Percentiles rank a stretch among this genome's conserved stretches.
Conservation (phyloP, 2,329 filamentous ascomycete species). For the Hypoxylon sp. region DNA sequence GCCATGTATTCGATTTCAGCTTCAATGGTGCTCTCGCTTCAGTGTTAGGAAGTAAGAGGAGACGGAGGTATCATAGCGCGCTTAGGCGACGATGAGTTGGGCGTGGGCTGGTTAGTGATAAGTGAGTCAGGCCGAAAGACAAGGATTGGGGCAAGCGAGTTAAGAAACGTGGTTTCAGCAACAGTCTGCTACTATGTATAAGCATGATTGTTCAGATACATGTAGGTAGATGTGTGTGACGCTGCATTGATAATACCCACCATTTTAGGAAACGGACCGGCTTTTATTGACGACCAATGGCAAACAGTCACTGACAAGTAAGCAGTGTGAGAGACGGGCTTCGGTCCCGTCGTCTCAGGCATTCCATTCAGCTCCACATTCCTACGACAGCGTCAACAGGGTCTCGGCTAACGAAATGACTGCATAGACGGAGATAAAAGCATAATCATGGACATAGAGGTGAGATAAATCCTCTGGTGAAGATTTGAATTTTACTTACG, state of each 20-base stretch:
- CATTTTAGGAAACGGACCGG: slow-evolving; percentile 5
- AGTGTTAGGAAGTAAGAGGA: neutral
- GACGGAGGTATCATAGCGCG: neutral
- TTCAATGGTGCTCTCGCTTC: neutral
- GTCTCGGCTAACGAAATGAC: too few relatives aligned
- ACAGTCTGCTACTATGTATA: slow-evolving; percentile 8
- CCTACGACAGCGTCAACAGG: too few relatives aligned
- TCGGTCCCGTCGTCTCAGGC: too few relatives aligned
- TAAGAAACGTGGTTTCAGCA: slow-evolving; percentile 4
- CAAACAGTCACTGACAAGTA: too few relatives aligned
- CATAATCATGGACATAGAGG: too few relatives aligned
- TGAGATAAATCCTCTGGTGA: too few relatives aligned
- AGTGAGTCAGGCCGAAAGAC: slow-evolving; percentile 9
- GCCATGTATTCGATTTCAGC: neutral
- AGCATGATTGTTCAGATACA: slow-evolving; percentile 4
- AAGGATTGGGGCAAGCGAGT: neutral
- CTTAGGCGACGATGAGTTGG: neutral
- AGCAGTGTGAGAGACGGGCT: too few relatives aligned
- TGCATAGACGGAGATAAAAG: too few relatives aligned
- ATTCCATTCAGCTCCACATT: too few relatives aligned
- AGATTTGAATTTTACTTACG: too few relatives aligned
- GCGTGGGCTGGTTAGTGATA: neutral
- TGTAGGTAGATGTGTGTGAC: slow-evolving; percentile 6
- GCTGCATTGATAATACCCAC: slow-evolving; percentile 10
- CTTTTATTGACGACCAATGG: too few relatives aligned